Evolutionary conservation across 305 asterid species (phyloP), one percentile per base, ranked within the genome.

Genomic region (Fraxinus greggii): DNA sequence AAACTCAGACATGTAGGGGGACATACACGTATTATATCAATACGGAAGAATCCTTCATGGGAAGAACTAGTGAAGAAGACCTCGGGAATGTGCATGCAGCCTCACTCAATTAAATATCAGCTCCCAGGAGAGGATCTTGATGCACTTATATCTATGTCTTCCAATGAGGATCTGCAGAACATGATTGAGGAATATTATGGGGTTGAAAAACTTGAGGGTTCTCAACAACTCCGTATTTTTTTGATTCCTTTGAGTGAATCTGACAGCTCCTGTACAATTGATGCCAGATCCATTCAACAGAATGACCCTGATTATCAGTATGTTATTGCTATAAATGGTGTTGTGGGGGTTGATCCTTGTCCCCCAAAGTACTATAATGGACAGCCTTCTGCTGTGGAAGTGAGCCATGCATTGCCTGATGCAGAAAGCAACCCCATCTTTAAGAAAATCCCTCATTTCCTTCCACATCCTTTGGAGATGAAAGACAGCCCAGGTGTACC

Each of bases 101-200:
- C 90, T 78, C 89, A 91, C 84, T 70, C 88, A 7, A 85, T 91
- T 59, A 91, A 90, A 81, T 91, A 91, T 85, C 94, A 90, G 88
- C 94, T 92, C 85, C 93, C 90, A 17, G 94, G 93, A 70, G 94
- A 90, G 91, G 94, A 92, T 84, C 89, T 90, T 81, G 93, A 92
- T 72, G 90, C 96, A 79, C 93, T 89, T 75, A 90, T 92, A 88
- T 90, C 96, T 13, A 90, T 92, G 77, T 89, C 93, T 81, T 92
- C 90, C 21, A 87, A 92, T 63, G 94, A 92, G 85, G 94, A 89
- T 84, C 89, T 90, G 79, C 94, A 87, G 81, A 90, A 92, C 84
- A 90, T 92, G 96, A 84, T 92, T 76, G 96, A 90, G 84, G 96
- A 92, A 81, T 90, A 90, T 85, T 45, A 82, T 78, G 92, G 88